A percentile compares a stretch with the other conserved stretches of the same genome.
These are phyloP conservation scores for Chlorella sp. DNA, from an alignment of 139 green algal species.

Conservation along the genomic window DNA sequence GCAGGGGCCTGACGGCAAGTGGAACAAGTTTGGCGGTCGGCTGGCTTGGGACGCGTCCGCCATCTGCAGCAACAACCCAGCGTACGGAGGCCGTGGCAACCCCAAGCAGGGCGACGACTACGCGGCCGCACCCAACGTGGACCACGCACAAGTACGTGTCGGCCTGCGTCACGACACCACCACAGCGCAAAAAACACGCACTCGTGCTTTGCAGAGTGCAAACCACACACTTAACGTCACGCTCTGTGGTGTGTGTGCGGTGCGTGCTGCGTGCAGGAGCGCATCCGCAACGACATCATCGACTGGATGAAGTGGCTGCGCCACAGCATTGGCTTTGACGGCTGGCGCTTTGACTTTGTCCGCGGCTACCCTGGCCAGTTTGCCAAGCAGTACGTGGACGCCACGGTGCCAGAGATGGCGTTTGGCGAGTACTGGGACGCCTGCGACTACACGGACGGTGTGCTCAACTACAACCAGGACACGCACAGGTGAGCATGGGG, in stretches of 20 bases:
- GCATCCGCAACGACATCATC: conserved; percentile 69
- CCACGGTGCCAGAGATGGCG: conserved; percentile 77
- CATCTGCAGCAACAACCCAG: conserved; percentile 82
- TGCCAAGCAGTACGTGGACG: conserved; percentile 68
- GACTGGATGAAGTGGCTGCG: conserved; percentile 84
- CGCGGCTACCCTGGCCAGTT: conserved; percentile 66
- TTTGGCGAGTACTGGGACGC: conserved; percentile 97
- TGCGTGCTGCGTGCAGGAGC: conserved; percentile 39
- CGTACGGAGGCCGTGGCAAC: conserved; percentile 73
- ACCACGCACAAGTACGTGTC: conserved; percentile 75
- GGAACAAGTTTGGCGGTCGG: conserved; percentile 86
- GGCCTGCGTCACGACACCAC: too few relatives aligned
- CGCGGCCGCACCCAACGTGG: conserved; percentile 88
- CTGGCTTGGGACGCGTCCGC: conserved; percentile 80
- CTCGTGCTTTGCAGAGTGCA: too few relatives aligned
- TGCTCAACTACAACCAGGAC: conserved; percentile 97
- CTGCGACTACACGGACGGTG: conserved; percentile 87
- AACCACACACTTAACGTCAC: too few relatives aligned
- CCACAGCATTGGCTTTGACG: conserved; percentile 86
- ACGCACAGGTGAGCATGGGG: conserved; percentile 20
- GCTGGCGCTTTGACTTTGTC: conserved; percentile 94
- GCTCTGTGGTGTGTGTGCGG: background rate
- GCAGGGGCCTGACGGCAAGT: conserved; percentile 73
- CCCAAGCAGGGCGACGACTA: conserved; percentile 85
- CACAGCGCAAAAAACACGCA: too few relatives aligned